Base-by-base conservation (phyloP, 495 filamentous ascomycete genomes). In the Astrocystis sublimbata region DNA sequence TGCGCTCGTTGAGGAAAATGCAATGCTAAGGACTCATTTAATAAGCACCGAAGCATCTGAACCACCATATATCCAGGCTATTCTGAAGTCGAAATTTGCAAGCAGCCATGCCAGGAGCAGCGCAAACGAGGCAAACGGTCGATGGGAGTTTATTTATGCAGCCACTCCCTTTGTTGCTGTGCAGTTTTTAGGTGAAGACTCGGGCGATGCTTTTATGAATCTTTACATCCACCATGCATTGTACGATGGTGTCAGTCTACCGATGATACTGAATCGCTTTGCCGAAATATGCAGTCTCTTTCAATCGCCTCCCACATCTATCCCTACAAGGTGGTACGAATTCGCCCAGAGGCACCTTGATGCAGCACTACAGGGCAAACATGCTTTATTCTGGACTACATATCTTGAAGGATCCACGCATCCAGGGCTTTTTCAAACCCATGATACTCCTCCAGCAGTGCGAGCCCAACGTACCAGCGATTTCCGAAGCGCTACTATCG, bases 221-320 rank as follows among this genome's bases (percentile, higher is more conserved):
- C 66, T 90, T 3, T 79, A 77, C 7, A 82, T 91, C 10, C 86
- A 92, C 58, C 91, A 96, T 72, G 89, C 91, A 4, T 71, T 94
- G 5, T 94, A 92, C 64, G 91, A 96, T 74, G 89, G 88, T 1
- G 73, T 88, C 43, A 88, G 89, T 50, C 73, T 94, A 12, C 76
- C 82, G 3, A 60, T 76, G 9, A 81, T 93, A 15, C 62, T 74
- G 61, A 43, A 56, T 28, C 63, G 68, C 6, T 73, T 81, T 15
- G 10, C 54, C 2, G 47, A 62, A 2, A 51, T 76, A 15, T 74
- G 65, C 47, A 50, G 47, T 17, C 43, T 49, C 41, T 0, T 8
- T n/a, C 13, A 47, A 2, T 26, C 36, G 31, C 13, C 42, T 1
- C 35, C 47, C 19, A 21, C 24, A 3, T 28, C 12, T 7, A 7